These are phyloP conservation scores for Aureoboletus auriporus DNA, from an alignment of 768 basidiomycete species.

Conservation along the genomic window DNA sequence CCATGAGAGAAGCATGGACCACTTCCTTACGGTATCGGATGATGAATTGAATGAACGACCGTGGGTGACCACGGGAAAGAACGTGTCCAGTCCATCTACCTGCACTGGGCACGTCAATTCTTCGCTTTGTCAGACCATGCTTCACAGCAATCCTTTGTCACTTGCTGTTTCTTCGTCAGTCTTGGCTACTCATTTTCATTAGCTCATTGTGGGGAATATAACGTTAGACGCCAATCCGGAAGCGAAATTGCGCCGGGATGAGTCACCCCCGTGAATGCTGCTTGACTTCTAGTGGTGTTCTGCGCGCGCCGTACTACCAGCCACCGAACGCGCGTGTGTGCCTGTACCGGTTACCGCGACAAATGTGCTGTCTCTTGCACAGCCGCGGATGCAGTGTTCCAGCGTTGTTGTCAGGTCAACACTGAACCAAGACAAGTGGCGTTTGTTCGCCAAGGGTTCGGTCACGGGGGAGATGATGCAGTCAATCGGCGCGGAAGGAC, in stretches of 20 bases:
- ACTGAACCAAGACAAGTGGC: constrained; percentile 1
- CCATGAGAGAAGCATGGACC: neutral
- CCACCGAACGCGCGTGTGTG: no score
- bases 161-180: constrained; percentile 3
- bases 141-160: neutral
- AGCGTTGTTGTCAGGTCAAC: constrained; percentile 7
- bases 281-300: constrained; percentile 3
- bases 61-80: constrained; percentile 5
- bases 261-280: neutral
- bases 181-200: constrained; percentile 14
- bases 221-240: constrained; percentile 18
- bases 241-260: constrained; percentile 12
- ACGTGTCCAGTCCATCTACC: no score
- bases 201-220: constrained; percentile 24
- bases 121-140: neutral
- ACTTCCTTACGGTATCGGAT: constrained; percentile 5
- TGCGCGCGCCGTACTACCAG: constrained; percentile 7
- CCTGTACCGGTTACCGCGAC: neutral
- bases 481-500: constrained; percentile 1
- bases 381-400: no score
- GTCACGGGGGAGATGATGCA: neutral
- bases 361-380: no score
- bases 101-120: neutral
- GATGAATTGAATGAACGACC: constrained; percentile 8
- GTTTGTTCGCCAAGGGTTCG: neutral